Base-by-base conservation (phyloP, 2,329 filamentous ascomycete genomes). In the Penicillium expansum region DNA sequence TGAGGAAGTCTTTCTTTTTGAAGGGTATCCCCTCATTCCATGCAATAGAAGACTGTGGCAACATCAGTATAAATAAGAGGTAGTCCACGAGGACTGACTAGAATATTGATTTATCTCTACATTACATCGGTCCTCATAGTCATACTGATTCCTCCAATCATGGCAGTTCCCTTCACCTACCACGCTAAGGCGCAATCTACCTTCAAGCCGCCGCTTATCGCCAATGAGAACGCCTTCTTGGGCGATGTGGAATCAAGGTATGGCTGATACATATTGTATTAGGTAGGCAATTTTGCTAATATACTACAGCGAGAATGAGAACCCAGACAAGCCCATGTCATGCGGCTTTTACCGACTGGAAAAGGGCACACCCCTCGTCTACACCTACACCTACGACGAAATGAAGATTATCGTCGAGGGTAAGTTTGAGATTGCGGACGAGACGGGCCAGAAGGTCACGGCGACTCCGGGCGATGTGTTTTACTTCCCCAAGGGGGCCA, bases 331-430 rank as follows among this genome's bases (percentile, higher is more conserved):
- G 65, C 86, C 86, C 57, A 82, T 89, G 58, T 83, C 82, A 0
- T 77, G 78, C 8, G 87, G 87, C 22, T 82, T 90, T 69, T 89
- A 88, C 77, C 81, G 86, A 13, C 78, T 89, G 11, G 85, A 88
- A 66, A 86, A 87, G 63, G 86, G 86, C 64, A 84, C 84, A 4
- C 83, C 85, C 1, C 79, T 90, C 18, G 83, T 85, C 9, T 89
- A 89, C 76, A 83, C 81, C 32, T 89, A 89, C 74, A 84, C 79
- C 39, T 89, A 89, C 73, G 82, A 89, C 67, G 87, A 89, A 77
- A 87, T 88, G 83, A 89, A 89, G 77, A 87, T 89, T 68, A 86
- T 90, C 61, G 74, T 89, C 10, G 86, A 89, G 65, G 87, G 86
- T 14, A 79, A 83, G 62, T 88, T 86, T 67, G 82, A 84, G 59